phyloP scores from a whole-genome alignment of 345 rosid species.

The Stellera chamaejasme region DNA sequence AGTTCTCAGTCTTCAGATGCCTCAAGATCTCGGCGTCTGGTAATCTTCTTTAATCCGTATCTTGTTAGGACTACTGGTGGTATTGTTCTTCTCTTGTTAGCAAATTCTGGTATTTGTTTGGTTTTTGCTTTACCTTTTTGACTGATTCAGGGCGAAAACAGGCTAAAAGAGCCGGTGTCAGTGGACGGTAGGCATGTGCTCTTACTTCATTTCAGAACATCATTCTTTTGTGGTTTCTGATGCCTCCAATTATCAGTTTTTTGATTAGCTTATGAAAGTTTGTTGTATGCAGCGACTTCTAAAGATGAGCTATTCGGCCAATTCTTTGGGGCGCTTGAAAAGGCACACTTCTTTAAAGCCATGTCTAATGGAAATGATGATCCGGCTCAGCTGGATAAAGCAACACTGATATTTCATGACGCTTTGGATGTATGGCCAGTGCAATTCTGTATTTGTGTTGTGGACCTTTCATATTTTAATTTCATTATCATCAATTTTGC shows the following conservation, averaged over 20 bases:
- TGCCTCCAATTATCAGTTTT: background rate
- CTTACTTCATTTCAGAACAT: background rate
- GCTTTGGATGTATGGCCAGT: constrained; percentile 46
- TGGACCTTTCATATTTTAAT: no score
- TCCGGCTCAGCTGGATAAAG: constrained; percentile 57
- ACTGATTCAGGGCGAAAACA: constrained; percentile 12
- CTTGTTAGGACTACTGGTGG: no score
- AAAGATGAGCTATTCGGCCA: constrained; percentile 80
- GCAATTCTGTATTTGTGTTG: no score
- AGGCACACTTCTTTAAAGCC: constrained; percentile 40
- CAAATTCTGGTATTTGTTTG: no score
- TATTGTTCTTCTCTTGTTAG: no score
- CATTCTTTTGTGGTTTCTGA: background rate
- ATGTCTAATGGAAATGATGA: constrained; percentile 61
- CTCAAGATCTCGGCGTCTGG: constrained; percentile 15
- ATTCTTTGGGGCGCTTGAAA: constrained; percentile 77
- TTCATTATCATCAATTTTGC: no score
- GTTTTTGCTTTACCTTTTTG: no score
- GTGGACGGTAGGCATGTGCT: constrained; percentile 19
- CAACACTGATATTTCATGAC: constrained; percentile 59
- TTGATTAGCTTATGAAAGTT: constrained; percentile 7
- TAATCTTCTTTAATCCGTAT: background rate
- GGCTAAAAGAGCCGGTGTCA: constrained; percentile 17
- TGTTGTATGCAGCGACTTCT: constrained; percentile 40
- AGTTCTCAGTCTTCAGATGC: constrained; percentile 19